Base-by-base conservation (phyloP, 2,329 filamentous ascomycete genomes). In the Neofusicoccum kwambonambiense region DNA sequence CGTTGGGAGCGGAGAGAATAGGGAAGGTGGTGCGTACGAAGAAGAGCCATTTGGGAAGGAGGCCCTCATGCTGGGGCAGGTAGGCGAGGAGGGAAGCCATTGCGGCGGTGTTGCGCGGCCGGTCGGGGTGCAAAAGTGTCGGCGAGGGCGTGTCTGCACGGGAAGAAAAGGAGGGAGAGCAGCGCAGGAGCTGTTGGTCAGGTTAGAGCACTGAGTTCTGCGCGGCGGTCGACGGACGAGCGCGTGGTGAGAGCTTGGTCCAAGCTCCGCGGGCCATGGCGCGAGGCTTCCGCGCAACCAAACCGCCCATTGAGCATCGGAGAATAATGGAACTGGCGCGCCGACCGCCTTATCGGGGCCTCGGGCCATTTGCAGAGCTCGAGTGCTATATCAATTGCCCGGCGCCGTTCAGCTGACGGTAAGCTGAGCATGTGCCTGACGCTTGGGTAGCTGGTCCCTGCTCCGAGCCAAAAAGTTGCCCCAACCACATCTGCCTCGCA, bases 11-110 rank as follows among this genome's bases (percentile, higher is more conserved):
- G 27, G 6, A 31, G 37, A 34, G 34, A 27, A 35, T 9, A 47
- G 37, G 41, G 17, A 58, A 34, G 49, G 49, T 15, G 34, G 27
- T 44, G 35, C 81, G 54, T 80, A 89, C 87, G 68, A 90, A 81
- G 69, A 89, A 79, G 9, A 90, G 84, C 87, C 87, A 89, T 77
- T 87, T 85, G 50, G 87, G 87, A 35, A 89, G 79, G 7, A 85
- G 74, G 42, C 87, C 87, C 54, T 79, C 77, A 49, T 72, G 69
- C 2, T 74, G 76, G 1, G 81, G 81, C n/a, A 83, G 75, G 69
- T 78, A 79, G 63, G 75, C 76, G 13, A 71, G 64, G 11, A 81
- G 47, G n/a, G 70, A 66, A 22, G 72, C 68, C 76, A 79, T 78
- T 45, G 51, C 22, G 44, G n/a, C 44, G 9, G 17, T 17, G 17